A percentile compares a stretch with the other conserved stretches of the same genome.
phyloP scores from a whole-genome alignment of 495 filamentous ascomycete species.

The Letharia columbiana region DNA sequence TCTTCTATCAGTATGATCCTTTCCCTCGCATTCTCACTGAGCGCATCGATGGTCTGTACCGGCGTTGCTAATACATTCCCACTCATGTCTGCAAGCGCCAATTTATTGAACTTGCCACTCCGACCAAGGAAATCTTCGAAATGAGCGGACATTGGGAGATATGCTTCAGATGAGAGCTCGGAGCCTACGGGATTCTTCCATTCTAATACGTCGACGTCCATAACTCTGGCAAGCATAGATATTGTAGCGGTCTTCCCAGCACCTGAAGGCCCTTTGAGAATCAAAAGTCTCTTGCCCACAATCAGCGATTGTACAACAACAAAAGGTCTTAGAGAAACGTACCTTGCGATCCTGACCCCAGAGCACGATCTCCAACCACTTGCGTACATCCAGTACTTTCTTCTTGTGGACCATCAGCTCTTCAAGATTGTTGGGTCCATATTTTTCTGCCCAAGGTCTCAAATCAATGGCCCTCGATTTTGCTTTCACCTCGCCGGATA shows the following conservation, averaged over 20 bases:
- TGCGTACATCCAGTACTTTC: conserved; percentile 78
- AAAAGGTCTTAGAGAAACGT: conserved; percentile 13
- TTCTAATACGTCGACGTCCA: conserved; percentile 70
- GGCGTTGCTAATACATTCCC: conserved; percentile 1
- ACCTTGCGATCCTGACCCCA: conserved; percentile 44
- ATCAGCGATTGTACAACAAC: conserved; percentile 10
- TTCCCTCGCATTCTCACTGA: conserved; percentile 23
- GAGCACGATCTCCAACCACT: conserved; percentile 71
- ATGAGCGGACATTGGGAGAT: conserved; percentile 57
- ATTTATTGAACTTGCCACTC: conserved; percentile 66
- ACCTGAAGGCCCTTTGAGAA: conserved; percentile 87
- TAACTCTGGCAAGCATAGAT: conserved; percentile 58
- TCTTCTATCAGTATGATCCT: conserved; percentile 84
- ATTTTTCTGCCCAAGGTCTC: conserved; percentile 80
- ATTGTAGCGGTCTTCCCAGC: conserved; percentile 88
- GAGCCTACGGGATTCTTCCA: conserved; percentile 76
- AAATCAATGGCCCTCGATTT: conserved; percentile 15
- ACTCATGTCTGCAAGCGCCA: conserved; percentile 43
- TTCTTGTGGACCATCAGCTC: conserved; percentile 88
- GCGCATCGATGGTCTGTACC: not conserved
- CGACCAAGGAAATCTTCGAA: conserved; percentile 87
- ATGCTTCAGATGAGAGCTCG: conserved; percentile 47
- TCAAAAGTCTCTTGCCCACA: conserved; percentile 56
- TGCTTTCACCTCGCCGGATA: not conserved
- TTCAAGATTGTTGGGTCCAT: conserved; percentile 59